Percentiles rank a stretch among this genome's conserved stretches.
Evolutionary conservation across 768 basidiomycete genomes (phyloP).

Genomic region (Pleurotus sapidus): DNA sequence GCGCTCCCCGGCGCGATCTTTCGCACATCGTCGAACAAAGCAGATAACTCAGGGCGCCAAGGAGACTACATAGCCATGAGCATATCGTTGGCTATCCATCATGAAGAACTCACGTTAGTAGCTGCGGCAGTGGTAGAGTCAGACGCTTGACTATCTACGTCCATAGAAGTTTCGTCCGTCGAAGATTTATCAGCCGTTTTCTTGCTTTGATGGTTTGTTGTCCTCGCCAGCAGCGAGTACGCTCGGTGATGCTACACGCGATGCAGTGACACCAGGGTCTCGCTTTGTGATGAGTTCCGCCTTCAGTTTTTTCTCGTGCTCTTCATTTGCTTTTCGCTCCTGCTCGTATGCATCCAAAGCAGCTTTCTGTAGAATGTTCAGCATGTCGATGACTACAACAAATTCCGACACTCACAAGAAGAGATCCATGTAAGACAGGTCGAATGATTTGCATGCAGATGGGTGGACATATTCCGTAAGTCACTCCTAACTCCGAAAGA

Average conservation of each 20-base stretch:
- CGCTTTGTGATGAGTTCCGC: constrained; percentile 77
- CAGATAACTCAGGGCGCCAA: constrained; percentile 75
- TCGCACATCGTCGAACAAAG: constrained; percentile 74
- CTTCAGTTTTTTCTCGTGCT: constrained; percentile 78
- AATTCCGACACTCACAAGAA: constrained; percentile 46
- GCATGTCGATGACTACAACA: constrained; percentile 3
- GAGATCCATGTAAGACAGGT: constrained; percentile 65
- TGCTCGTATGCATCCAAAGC: constrained; percentile 67
- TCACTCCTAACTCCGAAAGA: constrained; percentile 65
- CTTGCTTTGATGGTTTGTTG: not conserved
- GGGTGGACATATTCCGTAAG: constrained; percentile 78
- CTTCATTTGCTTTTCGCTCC: constrained; percentile 67
- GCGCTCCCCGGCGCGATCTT: constrained; percentile 67
- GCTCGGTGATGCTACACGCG: constrained; percentile 66
- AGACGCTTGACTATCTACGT: constrained; percentile 35
- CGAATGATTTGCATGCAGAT: constrained; percentile 95
- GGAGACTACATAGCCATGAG: constrained; percentile 43
- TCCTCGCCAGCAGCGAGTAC: constrained; percentile 18
- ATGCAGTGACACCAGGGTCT: constrained; percentile 53
- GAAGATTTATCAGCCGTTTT: not conserved
- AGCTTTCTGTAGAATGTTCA: constrained; percentile 38
- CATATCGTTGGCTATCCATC: not conserved
- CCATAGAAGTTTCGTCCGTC: constrained; percentile 42
- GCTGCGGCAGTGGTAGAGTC: constrained; percentile 12
- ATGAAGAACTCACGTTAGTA: constrained; percentile 33